phyloP scores from a whole-genome alignment of 2,329 filamentous ascomycete species.

The Monosporascus sp. region DNA sequence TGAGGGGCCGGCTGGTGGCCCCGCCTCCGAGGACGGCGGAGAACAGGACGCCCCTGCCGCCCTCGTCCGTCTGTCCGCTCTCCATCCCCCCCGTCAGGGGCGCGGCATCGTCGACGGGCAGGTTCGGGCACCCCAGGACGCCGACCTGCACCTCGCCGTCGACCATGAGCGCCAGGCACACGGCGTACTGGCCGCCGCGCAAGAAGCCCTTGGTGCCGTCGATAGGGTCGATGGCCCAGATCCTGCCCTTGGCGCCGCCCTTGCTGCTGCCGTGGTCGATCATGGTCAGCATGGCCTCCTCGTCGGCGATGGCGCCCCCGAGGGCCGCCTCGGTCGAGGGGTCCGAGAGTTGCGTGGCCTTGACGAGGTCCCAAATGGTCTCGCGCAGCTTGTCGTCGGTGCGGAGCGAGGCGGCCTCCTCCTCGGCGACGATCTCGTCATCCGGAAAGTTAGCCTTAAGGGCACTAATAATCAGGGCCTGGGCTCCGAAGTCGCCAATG shows the following conservation, averaged over 20 bases:
- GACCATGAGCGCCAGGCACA: slow-evolving; percentile 86
- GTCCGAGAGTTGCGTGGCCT: slow-evolving; percentile 64
- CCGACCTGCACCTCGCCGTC: slow-evolving; percentile 92
- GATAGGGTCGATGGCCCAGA: slow-evolving; percentile 97
- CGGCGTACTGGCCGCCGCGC: slow-evolving; percentile 92
- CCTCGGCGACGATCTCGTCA: slow-evolving; percentile 91
- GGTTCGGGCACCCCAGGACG: slow-evolving; percentile 91
- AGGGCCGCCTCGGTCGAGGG: slow-evolving; percentile 58
- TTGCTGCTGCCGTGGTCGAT: slow-evolving; percentile 65
- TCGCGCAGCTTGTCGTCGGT: slow-evolving; percentile 63
- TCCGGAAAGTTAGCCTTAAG: slow-evolving; percentile 84
- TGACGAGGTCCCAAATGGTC: slow-evolving; percentile 81
- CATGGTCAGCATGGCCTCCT: slow-evolving; percentile 61
- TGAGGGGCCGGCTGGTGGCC: slow-evolving; percentile 71
- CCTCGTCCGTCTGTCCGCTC: slow-evolving; percentile 66
- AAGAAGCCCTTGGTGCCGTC: slow-evolving; percentile 98
- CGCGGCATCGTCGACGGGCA: slow-evolving; percentile 77
- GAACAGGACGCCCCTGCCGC: slow-evolving; percentile 76
- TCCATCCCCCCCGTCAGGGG: slow-evolving; percentile 68
- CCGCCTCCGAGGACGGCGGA: slow-evolving; percentile 75
- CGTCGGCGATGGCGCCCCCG: slow-evolving; percentile 61
- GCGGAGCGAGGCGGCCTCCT: slow-evolving; percentile 79
- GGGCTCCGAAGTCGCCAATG: slow-evolving; percentile 95
- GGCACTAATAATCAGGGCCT: slow-evolving; percentile 90
- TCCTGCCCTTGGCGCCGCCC: slow-evolving; percentile 68